These are phyloP conservation scores for Tetrahymena thermophila DNA, from an alignment of 73 alveolate genomes.

Conservation along the genomic window DNA sequence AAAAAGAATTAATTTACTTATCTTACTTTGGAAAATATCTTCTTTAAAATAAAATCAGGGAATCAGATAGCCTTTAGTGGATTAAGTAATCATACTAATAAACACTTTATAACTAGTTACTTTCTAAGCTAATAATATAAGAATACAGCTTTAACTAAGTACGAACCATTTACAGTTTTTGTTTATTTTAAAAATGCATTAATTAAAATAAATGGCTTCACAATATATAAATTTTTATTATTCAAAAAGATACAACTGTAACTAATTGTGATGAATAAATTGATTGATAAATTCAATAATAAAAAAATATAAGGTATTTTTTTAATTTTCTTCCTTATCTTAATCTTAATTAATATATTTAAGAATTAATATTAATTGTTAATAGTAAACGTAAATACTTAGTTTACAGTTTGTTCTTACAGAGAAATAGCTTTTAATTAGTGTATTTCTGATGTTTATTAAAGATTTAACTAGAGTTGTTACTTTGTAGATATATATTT, in stretches of 20 bases:
- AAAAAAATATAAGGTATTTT: too few species aligned
- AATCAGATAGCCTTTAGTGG: not conserved
- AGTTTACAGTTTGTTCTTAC: not conserved
- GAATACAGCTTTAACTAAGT: not conserved
- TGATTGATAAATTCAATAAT: not conserved
- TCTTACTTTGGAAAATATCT: too few species aligned
- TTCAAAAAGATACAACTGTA: not conserved
- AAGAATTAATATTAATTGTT: too few species aligned
- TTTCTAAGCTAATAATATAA: not conserved
- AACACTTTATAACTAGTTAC: not conserved
- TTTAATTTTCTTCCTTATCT: too few species aligned
- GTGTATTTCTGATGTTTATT: not conserved
- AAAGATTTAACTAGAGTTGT: not conserved
- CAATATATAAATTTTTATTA: too few species aligned
- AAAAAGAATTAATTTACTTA: too few species aligned
- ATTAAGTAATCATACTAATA: not conserved
- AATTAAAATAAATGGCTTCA: too few species aligned
- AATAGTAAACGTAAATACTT: not conserved
- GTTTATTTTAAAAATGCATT: too few species aligned
- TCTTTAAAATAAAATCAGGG: not conserved
- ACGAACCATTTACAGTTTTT: too few species aligned
- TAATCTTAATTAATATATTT: too few species aligned
- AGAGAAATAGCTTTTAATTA: not conserved
- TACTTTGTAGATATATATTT: not conserved
- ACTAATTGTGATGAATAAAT: not conserved